phyloP scores from a whole-genome alignment of 148 eudicot genomes.

The Silene latifolia region DNA sequence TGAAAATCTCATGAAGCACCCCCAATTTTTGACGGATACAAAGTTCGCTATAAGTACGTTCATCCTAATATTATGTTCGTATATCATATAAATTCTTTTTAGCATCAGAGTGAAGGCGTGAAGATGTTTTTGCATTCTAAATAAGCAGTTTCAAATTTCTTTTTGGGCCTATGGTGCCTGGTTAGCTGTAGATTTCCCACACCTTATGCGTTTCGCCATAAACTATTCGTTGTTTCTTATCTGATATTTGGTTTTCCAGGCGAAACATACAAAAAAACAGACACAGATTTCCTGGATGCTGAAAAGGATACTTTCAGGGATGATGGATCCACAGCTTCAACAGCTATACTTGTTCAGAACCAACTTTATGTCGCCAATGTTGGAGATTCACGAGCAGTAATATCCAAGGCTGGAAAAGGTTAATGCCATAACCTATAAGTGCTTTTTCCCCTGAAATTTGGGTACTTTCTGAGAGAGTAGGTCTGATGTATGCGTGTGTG shows the following conservation, averaged over 20 bases:
- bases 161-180: slow-evolving; percentile 6
- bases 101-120: neutral
- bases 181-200: slow-evolving; percentile 5
- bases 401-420: slow-evolving; percentile 91
- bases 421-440: neutral
- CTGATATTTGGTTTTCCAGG: slow-evolving; percentile 43
- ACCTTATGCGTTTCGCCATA: neutral
- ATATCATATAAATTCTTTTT: neutral
- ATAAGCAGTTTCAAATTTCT: neutral
- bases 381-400: slow-evolving; percentile 91
- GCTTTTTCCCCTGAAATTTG: slow-evolving; percentile 9
- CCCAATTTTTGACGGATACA: slow-evolving; percentile 65
- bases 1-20: slow-evolving; percentile 81
- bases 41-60: slow-evolving; percentile 84
- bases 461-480: neutral
- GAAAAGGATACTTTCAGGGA: slow-evolving; percentile 83
- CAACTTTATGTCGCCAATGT: slow-evolving; percentile 96
- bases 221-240: neutral
- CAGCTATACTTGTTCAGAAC: slow-evolving; percentile 90
- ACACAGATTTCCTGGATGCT: slow-evolving; percentile 73
- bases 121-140: neutral
- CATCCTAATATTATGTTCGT: slow-evolving; percentile 14
- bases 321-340: slow-evolving; percentile 98
- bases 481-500: slow-evolving; percentile 2
- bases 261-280: slow-evolving; percentile 82